Evolutionary conservation across 305 asterid genomes (phyloP).

Genomic region (Rubia peregrina): DNA sequence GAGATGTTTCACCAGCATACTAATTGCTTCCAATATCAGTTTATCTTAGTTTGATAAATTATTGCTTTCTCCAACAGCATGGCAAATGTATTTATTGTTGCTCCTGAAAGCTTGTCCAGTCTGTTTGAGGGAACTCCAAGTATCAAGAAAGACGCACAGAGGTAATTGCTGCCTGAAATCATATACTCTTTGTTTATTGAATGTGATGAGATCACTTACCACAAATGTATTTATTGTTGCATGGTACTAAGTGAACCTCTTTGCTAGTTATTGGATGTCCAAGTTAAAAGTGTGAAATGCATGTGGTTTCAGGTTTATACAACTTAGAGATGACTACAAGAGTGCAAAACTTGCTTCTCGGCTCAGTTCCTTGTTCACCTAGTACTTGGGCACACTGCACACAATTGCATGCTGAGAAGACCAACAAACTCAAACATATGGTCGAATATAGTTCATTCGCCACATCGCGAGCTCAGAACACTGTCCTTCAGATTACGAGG

Average conservation of each 20-base stretch:
- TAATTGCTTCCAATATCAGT: slow-evolving; percentile 8
- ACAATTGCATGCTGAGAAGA: neutral
- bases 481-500: neutral
- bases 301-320: slow-evolving; percentile 74
- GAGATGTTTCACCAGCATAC: slow-evolving; percentile 9
- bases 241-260: neutral
- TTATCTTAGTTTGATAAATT: slow-evolving; percentile 18
- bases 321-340: slow-evolving; percentile 92
- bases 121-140: slow-evolving; percentile 96
- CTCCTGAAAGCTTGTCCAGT: slow-evolving; percentile 88
- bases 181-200: neutral
- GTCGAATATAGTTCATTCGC: neutral
- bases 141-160: slow-evolving; percentile 89
- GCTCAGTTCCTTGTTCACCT: slow-evolving; percentile 63
- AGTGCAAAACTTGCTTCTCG: slow-evolving; percentile 83
- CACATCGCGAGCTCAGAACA: neutral
- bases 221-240: neutral
- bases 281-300: slow-evolving; percentile 18
- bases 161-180: slow-evolving; percentile 34
- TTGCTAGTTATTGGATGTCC: neutral
- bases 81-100: slow-evolving; percentile 96
- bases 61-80: slow-evolving; percentile 41
- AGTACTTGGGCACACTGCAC: slow-evolving; percentile 12
- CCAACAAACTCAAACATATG: neutral
- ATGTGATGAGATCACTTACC: neutral